Conservation (phyloP, 1,139 yeast species). For the Candida frijolesensis region DNA sequence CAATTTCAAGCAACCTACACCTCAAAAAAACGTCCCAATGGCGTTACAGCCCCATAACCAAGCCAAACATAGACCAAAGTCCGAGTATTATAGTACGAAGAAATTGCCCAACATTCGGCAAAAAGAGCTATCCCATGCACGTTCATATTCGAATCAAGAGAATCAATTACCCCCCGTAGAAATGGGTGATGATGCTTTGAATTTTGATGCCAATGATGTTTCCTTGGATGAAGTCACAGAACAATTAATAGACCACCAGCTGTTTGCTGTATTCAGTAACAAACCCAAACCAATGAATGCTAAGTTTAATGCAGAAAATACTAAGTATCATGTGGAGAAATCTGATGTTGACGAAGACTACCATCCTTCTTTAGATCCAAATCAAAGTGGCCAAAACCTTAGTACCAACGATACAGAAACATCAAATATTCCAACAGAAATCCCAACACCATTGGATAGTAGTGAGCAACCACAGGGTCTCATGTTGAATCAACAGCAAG, state of each 20-base stretch:
- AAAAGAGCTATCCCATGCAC: neutral
- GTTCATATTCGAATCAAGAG: neutral
- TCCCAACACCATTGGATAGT: neutral
- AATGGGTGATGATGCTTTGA: neutral
- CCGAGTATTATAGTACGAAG: neutral
- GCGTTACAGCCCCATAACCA: constrained; percentile 14
- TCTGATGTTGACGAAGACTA: neutral
- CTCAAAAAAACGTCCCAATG: constrained; percentile 12
- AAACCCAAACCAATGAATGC: neutral
- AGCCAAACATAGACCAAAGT: neutral
- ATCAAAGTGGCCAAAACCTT: neutral
- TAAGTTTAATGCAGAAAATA: neutral
- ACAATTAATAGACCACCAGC: neutral
- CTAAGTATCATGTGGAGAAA: neutral
- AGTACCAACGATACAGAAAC: neutral
- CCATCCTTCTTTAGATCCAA: neutral
- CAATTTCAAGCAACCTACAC: constrained; percentile 10
- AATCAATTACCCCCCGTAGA: constrained; percentile 3
- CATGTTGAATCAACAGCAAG: neutral
- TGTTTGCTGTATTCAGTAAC: neutral
- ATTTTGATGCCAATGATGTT: neutral
- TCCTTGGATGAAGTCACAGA: constrained; percentile 1
- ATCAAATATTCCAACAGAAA: neutral
- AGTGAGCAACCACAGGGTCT: neutral
- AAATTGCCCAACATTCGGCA: neutral